Percentiles rank a stretch among this genome's conserved stretches.
These are phyloP conservation scores for Phtheirospermum japonicum DNA, from an alignment of 257 asterid genomes.

Conservation along the genomic window DNA sequence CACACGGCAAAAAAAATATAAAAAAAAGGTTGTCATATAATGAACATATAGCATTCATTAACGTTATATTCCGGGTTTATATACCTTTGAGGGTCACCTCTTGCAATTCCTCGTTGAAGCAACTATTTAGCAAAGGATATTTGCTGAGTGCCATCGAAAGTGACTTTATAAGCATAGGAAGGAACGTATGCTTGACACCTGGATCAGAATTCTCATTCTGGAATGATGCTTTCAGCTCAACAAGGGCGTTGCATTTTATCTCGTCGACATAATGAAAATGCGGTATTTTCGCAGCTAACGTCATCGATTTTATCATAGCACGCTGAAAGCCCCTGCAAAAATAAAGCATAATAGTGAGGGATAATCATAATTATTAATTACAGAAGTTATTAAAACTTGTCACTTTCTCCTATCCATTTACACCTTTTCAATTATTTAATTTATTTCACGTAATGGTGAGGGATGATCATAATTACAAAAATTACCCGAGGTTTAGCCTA, in stretches of 20 bases:
- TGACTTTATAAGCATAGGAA: constrained; percentile 73
- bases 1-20: too few species aligned
- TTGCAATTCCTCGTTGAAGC: constrained; percentile 67
- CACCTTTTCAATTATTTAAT: background rate
- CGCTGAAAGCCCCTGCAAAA: constrained; percentile 89
- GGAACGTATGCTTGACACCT: constrained; percentile 73
- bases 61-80: too few species aligned
- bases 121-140: constrained; percentile 80
- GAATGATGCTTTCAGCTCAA: constrained; percentile 71
- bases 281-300: constrained; percentile 85
- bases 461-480: background rate
- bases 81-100: constrained; percentile 87
- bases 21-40: too few species aligned
- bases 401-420: background rate
- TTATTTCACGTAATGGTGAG: background rate
- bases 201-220: constrained; percentile 70
- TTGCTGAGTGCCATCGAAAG: constrained; percentile 76
- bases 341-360: background rate
- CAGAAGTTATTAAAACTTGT: too few species aligned
- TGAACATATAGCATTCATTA: too few species aligned
- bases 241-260: constrained; percentile 71
- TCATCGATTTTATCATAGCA: constrained; percentile 92
- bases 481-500: too few species aligned
- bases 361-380: too few species aligned
- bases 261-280: constrained; percentile 95